phyloP scores from a whole-genome alignment of 768 basidiomycete species.

The Hemileccinum rubropunctum region DNA sequence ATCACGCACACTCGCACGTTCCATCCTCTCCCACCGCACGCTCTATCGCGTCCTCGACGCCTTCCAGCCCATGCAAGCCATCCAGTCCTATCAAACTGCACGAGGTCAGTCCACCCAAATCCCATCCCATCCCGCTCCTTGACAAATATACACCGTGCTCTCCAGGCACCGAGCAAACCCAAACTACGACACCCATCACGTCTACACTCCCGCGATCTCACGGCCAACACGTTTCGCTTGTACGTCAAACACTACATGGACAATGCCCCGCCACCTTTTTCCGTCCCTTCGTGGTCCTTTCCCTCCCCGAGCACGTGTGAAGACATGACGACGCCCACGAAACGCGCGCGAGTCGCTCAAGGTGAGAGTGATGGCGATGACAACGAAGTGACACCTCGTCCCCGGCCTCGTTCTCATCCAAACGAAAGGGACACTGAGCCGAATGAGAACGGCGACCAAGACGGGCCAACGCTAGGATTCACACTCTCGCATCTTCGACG shows the following conservation, averaged over 20 bases:
- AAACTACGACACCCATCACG: slow-evolving; percentile 74
- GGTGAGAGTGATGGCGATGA: slow-evolving; percentile 3
- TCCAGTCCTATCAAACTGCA: slow-evolving; percentile 21
- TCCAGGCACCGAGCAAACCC: slow-evolving; percentile 22
- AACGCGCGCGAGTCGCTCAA: slow-evolving; percentile 12
- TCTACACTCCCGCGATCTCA: slow-evolving; percentile 64
- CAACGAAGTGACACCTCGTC: slow-evolving; percentile 14
- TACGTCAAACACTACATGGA: slow-evolving; percentile 83
- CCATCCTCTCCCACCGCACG: slow-evolving; percentile 22
- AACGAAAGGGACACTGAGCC: not conserved
- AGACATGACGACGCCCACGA: slow-evolving; percentile 32
- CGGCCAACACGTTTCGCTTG: slow-evolving; percentile 66
- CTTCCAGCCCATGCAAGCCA: slow-evolving; percentile 29
- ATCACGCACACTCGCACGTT: slow-evolving; percentile 1
- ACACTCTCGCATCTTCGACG: slow-evolving; percentile 74
- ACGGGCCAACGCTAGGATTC: slow-evolving; percentile 42
- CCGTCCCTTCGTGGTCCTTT: not conserved
- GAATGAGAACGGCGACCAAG: not conserved
- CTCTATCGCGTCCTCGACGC: slow-evolving; percentile 27
- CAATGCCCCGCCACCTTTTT: slow-evolving; percentile 33
- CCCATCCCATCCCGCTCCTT: not conserved
- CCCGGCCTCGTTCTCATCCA: not conserved
- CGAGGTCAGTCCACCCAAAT: slow-evolving; percentile 6
- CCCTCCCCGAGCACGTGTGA: slow-evolving; percentile 5
- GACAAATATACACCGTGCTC: not conserved